These are phyloP conservation scores for Gamsiella multidivaricata DNA, from an alignment of 192 early-diverging fungal genomes.

Conservation along the genomic window DNA sequence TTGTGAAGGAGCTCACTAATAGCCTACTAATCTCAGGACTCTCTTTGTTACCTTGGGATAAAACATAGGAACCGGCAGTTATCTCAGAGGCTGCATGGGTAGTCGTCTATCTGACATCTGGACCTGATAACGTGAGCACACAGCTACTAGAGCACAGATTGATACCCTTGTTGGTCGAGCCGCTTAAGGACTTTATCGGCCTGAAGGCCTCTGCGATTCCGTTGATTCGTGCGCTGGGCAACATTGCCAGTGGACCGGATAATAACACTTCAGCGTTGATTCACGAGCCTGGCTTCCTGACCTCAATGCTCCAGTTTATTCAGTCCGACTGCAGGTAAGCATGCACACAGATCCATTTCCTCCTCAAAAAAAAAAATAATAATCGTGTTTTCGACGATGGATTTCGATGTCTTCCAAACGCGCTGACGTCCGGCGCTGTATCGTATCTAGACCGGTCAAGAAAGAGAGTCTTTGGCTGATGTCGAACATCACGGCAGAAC, in stretches of 20 bases:
- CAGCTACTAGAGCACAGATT: constrained; percentile 40
- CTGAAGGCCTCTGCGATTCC: constrained; percentile 63
- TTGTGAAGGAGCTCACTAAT: no score
- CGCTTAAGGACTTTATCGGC: constrained; percentile 49
- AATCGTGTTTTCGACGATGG: not conserved
- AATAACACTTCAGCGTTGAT: constrained; percentile 64
- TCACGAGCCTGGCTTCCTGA: constrained; percentile 60
- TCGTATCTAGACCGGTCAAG: constrained; percentile 69
- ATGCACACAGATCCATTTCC: not conserved
- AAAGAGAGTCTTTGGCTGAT: constrained; percentile 80
- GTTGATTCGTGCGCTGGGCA: constrained; percentile 73
- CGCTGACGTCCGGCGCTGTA: not conserved
- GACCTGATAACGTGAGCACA: constrained; percentile 58
- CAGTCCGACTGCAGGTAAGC: constrained; percentile 64
- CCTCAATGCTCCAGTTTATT: constrained; percentile 53
- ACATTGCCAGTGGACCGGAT: constrained; percentile 74
- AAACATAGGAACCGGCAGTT: constrained; percentile 55
- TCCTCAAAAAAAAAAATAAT: constrained; percentile 3
- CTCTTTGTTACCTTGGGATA: no score
- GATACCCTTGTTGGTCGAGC: constrained; percentile 51
- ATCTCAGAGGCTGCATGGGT: constrained; percentile 77
- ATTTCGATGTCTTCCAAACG: no score
- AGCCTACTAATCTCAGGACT: not conserved
- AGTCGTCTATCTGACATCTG: constrained; percentile 69
- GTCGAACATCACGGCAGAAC: constrained; percentile 72